Conservation (phyloP, 2,329 filamentous ascomycete species). For the Sarocladium brachiariae region DNA sequence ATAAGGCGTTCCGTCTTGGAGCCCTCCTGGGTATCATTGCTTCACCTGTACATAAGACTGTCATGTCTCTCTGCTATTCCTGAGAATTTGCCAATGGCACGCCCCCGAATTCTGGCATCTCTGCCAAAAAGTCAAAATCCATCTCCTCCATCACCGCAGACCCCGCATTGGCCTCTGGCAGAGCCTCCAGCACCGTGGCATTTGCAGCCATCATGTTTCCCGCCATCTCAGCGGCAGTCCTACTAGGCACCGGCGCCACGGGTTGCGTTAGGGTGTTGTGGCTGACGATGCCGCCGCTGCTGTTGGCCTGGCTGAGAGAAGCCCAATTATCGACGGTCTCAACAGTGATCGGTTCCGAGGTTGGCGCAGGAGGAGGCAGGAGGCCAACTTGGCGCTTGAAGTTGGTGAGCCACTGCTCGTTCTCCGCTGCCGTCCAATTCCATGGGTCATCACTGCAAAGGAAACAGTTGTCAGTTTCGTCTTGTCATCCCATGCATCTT, state of each 20-base stretch:
- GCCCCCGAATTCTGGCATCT: background rate
- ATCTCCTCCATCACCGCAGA: background rate
- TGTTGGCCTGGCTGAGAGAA: background rate
- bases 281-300: background rate
- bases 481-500: background rate
- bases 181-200: background rate
- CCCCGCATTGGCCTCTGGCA: background rate
- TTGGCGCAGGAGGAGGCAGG: conserved; percentile 17
- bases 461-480: conserved; percentile 15
- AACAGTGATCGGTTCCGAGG: background rate
- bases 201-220: background rate
- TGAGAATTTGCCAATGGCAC: background rate
- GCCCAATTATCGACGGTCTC: background rate
- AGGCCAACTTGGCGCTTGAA: conserved; percentile 55
- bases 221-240: background rate
- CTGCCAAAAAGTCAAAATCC: background rate
- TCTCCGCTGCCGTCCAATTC: conserved; percentile 59
- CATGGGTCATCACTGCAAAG: conserved; percentile 49
- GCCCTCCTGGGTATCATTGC: no score
- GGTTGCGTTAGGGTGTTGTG: conserved; percentile 3
- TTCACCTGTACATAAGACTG: no score
- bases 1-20: no score
- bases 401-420: conserved; percentile 54
- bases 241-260: background rate
- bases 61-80: conserved; percentile 9